These are phyloP conservation scores for Euphorbia corollata DNA, from an alignment of 441 rosid species.

Conservation along the genomic window DNA sequence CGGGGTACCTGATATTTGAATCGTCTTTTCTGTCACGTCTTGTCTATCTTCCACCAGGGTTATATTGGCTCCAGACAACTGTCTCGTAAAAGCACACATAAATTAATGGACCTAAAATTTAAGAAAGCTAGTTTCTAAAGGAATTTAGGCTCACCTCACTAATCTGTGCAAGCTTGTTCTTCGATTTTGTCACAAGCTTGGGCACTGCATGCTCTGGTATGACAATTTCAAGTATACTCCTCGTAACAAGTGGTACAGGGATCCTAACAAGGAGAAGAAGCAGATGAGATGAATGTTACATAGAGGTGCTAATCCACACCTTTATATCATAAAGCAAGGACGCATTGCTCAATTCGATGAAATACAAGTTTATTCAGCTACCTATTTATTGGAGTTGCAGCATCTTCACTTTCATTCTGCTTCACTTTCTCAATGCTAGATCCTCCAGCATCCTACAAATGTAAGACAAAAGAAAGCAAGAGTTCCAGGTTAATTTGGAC, in stretches of 20 bases:
- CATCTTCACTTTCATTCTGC: slow-evolving; percentile 56
- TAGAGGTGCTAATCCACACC: slow-evolving; percentile 2
- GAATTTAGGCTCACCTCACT: slow-evolving; percentile 57
- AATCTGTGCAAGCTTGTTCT: slow-evolving; percentile 79
- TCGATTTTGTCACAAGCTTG: slow-evolving; percentile 81
- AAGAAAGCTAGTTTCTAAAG: slow-evolving; percentile 3
- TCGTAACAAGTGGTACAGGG: slow-evolving; percentile 71
- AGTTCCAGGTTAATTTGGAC: background rate
- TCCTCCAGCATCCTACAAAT: slow-evolving; percentile 45
- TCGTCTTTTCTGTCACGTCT: slow-evolving; percentile 55
- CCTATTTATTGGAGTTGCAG: slow-evolving; percentile 53
- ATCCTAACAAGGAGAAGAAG: slow-evolving; percentile 34
- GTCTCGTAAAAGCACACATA: slow-evolving; percentile 19
- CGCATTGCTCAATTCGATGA: background rate
- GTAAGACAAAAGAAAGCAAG: background rate
- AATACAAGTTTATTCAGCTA: slow-evolving; percentile 15
- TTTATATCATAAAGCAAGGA: background rate
- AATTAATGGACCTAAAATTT: background rate
- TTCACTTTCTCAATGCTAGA: slow-evolving; percentile 39
- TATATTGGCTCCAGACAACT: slow-evolving; percentile 91
- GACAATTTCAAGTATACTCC: slow-evolving; percentile 83
- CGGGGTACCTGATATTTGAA: slow-evolving; percentile 79
- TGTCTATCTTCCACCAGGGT: slow-evolving; percentile 66
- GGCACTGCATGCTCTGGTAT: slow-evolving; percentile 79
- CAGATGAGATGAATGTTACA: background rate